Evolutionary conservation across 495 filamentous ascomycete genomes (phyloP).

Genomic region (Venustampulla echinocandica): DNA sequence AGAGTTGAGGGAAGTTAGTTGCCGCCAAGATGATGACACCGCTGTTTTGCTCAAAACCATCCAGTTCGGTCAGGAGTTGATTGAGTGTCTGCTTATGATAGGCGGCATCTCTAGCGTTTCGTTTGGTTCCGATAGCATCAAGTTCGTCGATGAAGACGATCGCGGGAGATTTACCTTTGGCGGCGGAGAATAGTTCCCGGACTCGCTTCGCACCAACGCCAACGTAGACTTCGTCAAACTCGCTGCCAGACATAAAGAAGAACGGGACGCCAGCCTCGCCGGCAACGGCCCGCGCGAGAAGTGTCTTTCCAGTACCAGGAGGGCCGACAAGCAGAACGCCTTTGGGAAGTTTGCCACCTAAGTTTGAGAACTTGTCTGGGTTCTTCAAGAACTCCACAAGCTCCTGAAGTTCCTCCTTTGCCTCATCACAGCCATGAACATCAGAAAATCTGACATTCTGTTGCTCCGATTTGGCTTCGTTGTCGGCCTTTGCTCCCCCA

Average conservation of each 20-base stretch:
- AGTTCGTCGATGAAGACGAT: conserved; percentile 99
- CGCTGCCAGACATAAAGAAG: conserved; percentile 99
- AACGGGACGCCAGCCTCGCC: conserved; percentile 96
- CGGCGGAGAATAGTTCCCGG: conserved; percentile 84
- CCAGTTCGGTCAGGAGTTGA: conserved; percentile 94
- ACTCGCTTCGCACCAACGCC: conserved; percentile 97
- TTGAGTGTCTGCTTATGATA: conserved; percentile 97
- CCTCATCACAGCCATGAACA: conserved; percentile 95
- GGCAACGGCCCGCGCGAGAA: conserved; percentile 90
- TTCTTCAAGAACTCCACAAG: conserved; percentile 92
- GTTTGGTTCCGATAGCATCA: conserved; percentile 90
- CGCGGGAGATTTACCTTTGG: conserved; percentile 80
- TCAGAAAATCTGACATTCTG: conserved; percentile 88
- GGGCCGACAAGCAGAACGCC: conserved; percentile 92
- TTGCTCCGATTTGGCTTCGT: conserved; percentile 80
- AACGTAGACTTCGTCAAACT: conserved; percentile 98
- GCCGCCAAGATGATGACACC: conserved; percentile 92
- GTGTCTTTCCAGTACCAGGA: conserved; percentile 96
- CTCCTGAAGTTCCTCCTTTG: conserved; percentile 95
- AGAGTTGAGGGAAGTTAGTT: conserved; percentile 88
- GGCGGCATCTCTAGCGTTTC: conserved; percentile 88
- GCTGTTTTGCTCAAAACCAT: conserved; percentile 89
- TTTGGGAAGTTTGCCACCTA: conserved; percentile 94
- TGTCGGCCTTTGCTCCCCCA: conserved; percentile 51
- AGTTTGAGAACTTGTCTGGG: conserved; percentile 79